A percentile compares a stretch with the other conserved stretches of the same genome.
These are phyloP conservation scores for Tricholomella constricta DNA, from an alignment of 768 basidiomycete genomes.

Conservation along the genomic window DNA sequence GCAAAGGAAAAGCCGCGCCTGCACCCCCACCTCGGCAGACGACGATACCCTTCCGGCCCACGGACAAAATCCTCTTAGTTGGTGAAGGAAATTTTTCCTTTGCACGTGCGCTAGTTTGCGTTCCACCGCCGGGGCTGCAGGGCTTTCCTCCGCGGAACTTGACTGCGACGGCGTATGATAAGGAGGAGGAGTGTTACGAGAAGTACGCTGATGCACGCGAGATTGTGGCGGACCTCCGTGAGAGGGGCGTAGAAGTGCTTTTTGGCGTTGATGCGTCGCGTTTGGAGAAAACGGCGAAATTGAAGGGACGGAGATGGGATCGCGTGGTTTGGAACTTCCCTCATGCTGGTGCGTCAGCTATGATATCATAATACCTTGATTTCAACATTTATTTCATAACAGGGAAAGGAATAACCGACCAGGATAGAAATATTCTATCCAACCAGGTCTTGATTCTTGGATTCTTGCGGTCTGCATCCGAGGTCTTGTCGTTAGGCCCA, in stretches of 20 bases:
- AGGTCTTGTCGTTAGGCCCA: slow-evolving; percentile 59
- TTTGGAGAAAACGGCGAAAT: slow-evolving; percentile 55
- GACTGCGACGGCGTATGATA: slow-evolving; percentile 85
- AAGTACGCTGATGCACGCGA: slow-evolving; percentile 80
- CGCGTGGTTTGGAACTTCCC: slow-evolving; percentile 95
- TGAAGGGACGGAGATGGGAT: slow-evolving; percentile 73
- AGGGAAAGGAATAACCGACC: slow-evolving; percentile 91
- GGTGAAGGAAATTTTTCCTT: slow-evolving; percentile 98
- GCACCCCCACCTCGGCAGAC: slow-evolving; percentile 32
- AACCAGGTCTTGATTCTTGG: slow-evolving; percentile 85
- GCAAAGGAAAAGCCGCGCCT: slow-evolving; percentile 43
- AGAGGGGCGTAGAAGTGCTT: slow-evolving; percentile 66
- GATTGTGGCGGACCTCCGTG: slow-evolving; percentile 56
- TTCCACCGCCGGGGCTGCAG: slow-evolving; percentile 47
- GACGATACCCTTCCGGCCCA: slow-evolving; percentile 65
- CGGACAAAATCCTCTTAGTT: slow-evolving; percentile 73
- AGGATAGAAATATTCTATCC: slow-evolving; percentile 87
- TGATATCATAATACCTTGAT: background rate
- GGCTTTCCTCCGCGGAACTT: slow-evolving; percentile 66
- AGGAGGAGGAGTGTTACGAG: slow-evolving; percentile 67
- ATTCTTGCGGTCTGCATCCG: slow-evolving; percentile 75
- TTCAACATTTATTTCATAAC: slow-evolving; percentile 1
- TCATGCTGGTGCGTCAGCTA: slow-evolving; percentile 70
- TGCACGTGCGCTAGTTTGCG: slow-evolving; percentile 66
- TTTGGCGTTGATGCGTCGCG: slow-evolving; percentile 87